A percentile compares a stretch with the other conserved stretches of the same genome.
Conservation (phyloP, 1,284 basidiomycete genomes). For the Trichosporon sp. region DNA sequence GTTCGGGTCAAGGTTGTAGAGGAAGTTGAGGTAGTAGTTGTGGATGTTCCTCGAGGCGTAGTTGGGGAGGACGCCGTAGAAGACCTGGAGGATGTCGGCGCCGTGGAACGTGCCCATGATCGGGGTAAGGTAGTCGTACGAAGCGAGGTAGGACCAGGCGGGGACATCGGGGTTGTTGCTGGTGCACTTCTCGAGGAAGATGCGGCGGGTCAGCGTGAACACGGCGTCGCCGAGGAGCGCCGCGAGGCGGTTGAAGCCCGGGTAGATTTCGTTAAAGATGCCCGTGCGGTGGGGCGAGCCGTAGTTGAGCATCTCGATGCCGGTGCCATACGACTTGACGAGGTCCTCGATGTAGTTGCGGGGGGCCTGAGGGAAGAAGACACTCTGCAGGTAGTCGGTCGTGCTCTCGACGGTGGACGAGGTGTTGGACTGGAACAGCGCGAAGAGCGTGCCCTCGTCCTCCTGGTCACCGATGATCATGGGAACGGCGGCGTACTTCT, state of each 20-base stretch:
- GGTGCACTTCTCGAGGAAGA: slow-evolving; percentile 20
- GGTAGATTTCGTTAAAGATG: slow-evolving; percentile 31
- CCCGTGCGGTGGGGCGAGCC: slow-evolving; percentile 36
- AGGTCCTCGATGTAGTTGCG: slow-evolving; percentile 34
- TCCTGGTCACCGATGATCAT: slow-evolving; percentile 39
- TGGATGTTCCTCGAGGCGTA: slow-evolving; percentile 29
- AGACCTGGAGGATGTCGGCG: slow-evolving; percentile 31
- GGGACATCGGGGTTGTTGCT: slow-evolving; percentile 26
- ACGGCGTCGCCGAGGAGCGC: slow-evolving; percentile 28
- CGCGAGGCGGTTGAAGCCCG: slow-evolving; percentile 32
- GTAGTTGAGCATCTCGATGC: slow-evolving; percentile 33
- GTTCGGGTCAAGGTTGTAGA: slow-evolving; percentile 36
- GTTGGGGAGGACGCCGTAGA: slow-evolving; percentile 31
- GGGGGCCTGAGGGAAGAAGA: slow-evolving; percentile 35
- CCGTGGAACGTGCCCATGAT: slow-evolving; percentile 33
- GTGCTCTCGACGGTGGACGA: slow-evolving; percentile 31
- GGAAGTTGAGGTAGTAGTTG: slow-evolving; percentile 33
- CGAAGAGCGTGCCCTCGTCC: slow-evolving; percentile 32
- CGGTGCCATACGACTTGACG: slow-evolving; percentile 29
- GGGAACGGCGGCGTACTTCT: slow-evolving; percentile 29
- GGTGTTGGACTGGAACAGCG: slow-evolving; percentile 39
- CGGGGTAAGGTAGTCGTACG: slow-evolving; percentile 29
- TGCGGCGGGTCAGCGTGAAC: slow-evolving; percentile 32
- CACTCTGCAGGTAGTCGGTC: slow-evolving; percentile 32
- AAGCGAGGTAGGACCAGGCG: slow-evolving; percentile 33